Evolutionary conservation across 176 grass and related monocot species (phyloP).

Genomic region (Tillandsia fasciculata): DNA sequence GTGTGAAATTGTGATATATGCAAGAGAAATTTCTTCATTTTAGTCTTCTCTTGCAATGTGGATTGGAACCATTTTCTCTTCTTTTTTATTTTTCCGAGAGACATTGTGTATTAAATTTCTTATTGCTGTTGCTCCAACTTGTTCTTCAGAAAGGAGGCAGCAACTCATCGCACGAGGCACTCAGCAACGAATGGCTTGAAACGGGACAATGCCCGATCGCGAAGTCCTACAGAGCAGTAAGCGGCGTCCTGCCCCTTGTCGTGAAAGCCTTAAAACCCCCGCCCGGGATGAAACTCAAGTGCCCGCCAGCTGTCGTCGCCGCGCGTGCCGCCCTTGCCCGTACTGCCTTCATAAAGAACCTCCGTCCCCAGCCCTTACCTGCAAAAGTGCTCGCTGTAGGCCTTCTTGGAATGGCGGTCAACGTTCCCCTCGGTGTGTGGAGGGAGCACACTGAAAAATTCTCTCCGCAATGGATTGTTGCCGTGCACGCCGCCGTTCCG

Average conservation of each 20-base stretch:
- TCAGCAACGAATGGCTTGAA: constrained; percentile 80
- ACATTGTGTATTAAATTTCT: constrained; percentile 9
- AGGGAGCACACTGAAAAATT: constrained; percentile 90
- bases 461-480: constrained; percentile 84
- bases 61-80: neutral
- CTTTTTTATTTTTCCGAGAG: neutral
- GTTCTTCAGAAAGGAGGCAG: constrained; percentile 54
- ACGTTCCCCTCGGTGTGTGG: constrained; percentile 91
- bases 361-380: constrained; percentile 66
- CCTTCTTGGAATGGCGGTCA: constrained; percentile 77
- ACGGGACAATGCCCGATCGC: constrained; percentile 91
- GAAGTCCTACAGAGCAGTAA: constrained; percentile 75
- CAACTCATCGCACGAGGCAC: constrained; percentile 52
- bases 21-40: no score
- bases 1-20: no score
- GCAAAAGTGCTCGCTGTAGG: constrained; percentile 87
- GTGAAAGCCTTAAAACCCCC: constrained; percentile 63
- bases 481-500: constrained; percentile 71
- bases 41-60: no score
- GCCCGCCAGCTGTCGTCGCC: constrained; percentile 70
- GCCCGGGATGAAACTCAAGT: constrained; percentile 80
- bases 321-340: constrained; percentile 64
- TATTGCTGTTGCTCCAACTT: neutral
- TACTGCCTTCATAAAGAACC: constrained; percentile 67
- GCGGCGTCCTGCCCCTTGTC: constrained; percentile 71